Evolutionary conservation across 345 rosid species (phyloP).

Genomic region (Rhodamnia rubescens): DNA sequence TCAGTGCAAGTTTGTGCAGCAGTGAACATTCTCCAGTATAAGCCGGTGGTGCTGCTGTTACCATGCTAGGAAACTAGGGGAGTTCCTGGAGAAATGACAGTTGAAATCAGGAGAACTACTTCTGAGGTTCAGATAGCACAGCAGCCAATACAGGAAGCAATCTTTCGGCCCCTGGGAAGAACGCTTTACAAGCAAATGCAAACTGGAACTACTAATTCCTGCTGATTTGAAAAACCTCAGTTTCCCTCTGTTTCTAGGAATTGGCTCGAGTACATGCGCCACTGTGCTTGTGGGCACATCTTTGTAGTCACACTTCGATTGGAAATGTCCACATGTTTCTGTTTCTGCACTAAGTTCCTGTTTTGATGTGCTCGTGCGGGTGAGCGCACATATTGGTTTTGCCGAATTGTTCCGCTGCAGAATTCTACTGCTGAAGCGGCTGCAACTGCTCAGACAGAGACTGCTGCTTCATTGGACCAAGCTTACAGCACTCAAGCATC

Average conservation of each 20-base stretch:
- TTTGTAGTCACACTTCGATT: neutral
- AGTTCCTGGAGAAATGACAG: slow-evolving; percentile 92
- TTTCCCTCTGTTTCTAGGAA: neutral
- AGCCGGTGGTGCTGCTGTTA: no score
- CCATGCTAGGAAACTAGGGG: slow-evolving; percentile 49
- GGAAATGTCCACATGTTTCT: no score
- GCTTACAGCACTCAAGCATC: neutral
- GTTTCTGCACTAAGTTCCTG: no score
- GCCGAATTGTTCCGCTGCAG: neutral
- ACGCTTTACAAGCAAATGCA: neutral
- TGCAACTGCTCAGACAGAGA: neutral
- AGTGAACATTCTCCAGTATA: neutral
- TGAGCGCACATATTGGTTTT: neutral
- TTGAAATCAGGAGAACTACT: slow-evolving; percentile 89
- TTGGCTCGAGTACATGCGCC: neutral
- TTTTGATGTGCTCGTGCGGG: no score
- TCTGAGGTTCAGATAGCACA: slow-evolving; percentile 84
- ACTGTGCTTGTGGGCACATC: neutral
- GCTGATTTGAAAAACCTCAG: neutral
- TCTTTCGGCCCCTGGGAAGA: neutral
- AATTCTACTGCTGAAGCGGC: neutral
- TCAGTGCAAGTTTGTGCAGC: neutral
- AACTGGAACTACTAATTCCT: neutral
- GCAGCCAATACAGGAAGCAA: slow-evolving; percentile 66
- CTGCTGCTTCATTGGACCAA: neutral